Conservation (phyloP, 2,329 filamentous ascomycete genomes). For the Verticillium tricorpus region DNA sequence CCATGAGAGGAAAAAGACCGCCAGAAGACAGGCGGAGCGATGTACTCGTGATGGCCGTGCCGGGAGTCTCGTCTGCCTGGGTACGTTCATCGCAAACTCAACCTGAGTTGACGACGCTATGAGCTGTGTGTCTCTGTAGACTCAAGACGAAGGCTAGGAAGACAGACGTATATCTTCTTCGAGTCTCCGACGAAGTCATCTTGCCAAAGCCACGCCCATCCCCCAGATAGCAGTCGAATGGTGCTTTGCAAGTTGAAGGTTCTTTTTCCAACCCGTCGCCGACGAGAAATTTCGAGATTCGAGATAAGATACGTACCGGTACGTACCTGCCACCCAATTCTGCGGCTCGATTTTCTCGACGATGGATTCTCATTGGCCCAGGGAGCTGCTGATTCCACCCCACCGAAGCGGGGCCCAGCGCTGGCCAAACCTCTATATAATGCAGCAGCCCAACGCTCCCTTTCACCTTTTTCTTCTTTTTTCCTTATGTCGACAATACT, state of each 20-base stretch:
- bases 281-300: not conserved
- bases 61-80: not conserved
- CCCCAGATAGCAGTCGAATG: not conserved
- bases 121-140: too few species aligned
- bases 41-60: too few species aligned
- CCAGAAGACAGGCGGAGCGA: too few species aligned
- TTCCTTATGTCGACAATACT: slow-evolving; percentile 61
- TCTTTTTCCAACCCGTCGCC: too few species aligned
- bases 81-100: too few species aligned
- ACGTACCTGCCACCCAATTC: not conserved
- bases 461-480: slow-evolving; percentile 36
- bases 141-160: not conserved
- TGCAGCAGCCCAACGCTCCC: slow-evolving; percentile 14
- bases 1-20: not conserved
- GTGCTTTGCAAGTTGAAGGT: not conserved
- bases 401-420: not conserved
- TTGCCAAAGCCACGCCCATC: not conserved
- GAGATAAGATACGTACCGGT: not conserved
- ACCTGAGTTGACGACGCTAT: too few species aligned
- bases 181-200: not conserved
- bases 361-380: not conserved
- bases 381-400: not conserved
- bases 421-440: slow-evolving; percentile 35
- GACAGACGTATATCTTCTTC: not conserved
- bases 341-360: slow-evolving; percentile 1